Evolutionary conservation across 306 rosid genomes (phyloP).

Genomic region (Senna siamea): DNA sequence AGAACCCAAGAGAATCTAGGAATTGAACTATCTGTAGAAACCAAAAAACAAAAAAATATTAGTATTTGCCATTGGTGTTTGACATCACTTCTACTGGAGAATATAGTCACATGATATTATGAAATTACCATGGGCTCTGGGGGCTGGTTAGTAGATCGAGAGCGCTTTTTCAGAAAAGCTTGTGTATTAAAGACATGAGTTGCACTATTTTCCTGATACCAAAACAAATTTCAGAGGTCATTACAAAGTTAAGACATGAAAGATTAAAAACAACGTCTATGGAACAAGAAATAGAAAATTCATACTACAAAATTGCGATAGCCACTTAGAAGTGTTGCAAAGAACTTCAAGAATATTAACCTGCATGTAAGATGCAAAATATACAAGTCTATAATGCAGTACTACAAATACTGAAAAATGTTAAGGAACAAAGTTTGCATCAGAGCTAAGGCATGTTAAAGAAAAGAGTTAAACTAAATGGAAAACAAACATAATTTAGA

Average conservation of each 20-base stretch:
- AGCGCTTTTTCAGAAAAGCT: constrained; percentile 89
- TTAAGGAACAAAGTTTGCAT: neutral
- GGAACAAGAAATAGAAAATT: constrained; percentile 35
- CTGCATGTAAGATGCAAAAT: constrained; percentile 58
- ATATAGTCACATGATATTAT: neutral
- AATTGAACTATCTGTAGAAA: constrained; percentile 75
- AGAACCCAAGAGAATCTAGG: constrained; percentile 89
- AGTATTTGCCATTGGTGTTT: neutral
- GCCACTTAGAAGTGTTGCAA: constrained; percentile 93
- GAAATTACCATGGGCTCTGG: constrained; percentile 83
- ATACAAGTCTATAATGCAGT: neutral
- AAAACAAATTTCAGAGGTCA: constrained; percentile 34
- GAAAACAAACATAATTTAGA: neutral
- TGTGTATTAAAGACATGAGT: constrained; percentile 80
- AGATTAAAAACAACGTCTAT: constrained; percentile 35
- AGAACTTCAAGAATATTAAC: constrained; percentile 90
- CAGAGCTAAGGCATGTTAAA: neutral
- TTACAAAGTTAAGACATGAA: constrained; percentile 20
- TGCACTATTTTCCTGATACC: constrained; percentile 75
- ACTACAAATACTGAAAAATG: neutral
- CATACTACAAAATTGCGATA: constrained; percentile 96
- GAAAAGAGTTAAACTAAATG: constrained; percentile 12
- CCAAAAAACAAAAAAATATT: constrained; percentile 38
- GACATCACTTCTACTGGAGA: neutral
- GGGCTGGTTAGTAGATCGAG: constrained; percentile 89